Percentiles rank a stretch among this genome's conserved stretches.
phyloP scores from a whole-genome alignment of 495 filamentous ascomycete species.

The Annulohypoxylon maeteangense region DNA sequence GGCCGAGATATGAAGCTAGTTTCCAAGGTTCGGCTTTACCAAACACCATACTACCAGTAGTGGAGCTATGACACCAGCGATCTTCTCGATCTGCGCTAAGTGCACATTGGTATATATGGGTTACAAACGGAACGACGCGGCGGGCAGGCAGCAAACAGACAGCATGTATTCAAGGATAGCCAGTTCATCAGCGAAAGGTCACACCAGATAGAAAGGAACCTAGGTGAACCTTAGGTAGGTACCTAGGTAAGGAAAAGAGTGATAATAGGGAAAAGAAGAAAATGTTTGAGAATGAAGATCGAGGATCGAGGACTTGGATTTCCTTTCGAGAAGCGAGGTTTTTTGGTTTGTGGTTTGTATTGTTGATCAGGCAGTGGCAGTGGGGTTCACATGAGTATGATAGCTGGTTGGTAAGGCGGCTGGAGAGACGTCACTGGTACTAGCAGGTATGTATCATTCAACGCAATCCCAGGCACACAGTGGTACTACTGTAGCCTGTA shows the following conservation, averaged over 20 bases:
- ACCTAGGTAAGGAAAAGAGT: slow-evolving; percentile 4
- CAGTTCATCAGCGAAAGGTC: background rate
- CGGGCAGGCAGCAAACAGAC: slow-evolving; percentile 1
- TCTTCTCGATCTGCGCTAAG: slow-evolving; percentile 32
- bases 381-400: slow-evolving; percentile 27
- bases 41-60: slow-evolving; percentile 5
- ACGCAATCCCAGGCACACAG: too few relatives aligned
- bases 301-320: slow-evolving; percentile 24
- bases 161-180: background rate
- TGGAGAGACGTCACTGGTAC: slow-evolving; percentile 35
- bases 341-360: slow-evolving; percentile 14
- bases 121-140: slow-evolving; percentile 20
- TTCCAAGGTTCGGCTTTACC: slow-evolving; percentile 6
- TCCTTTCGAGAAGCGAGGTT: slow-evolving; percentile 40
- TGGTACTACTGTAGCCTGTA: too few relatives aligned
- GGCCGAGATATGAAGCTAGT: background rate
- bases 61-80: slow-evolving; percentile 26
- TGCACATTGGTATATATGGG: slow-evolving; percentile 18
- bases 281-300: slow-evolving; percentile 9
- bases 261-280: slow-evolving; percentile 5
- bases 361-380: slow-evolving; percentile 38
- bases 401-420: slow-evolving; percentile 5
- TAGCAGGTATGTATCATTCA: background rate
- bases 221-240: background rate
- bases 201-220: background rate